Evolutionary conservation across 805 yeast species (phyloP), one percentile per base, ranked within the genome.

Genomic region (Hemisphaericaspora nanyangensis): DNA sequence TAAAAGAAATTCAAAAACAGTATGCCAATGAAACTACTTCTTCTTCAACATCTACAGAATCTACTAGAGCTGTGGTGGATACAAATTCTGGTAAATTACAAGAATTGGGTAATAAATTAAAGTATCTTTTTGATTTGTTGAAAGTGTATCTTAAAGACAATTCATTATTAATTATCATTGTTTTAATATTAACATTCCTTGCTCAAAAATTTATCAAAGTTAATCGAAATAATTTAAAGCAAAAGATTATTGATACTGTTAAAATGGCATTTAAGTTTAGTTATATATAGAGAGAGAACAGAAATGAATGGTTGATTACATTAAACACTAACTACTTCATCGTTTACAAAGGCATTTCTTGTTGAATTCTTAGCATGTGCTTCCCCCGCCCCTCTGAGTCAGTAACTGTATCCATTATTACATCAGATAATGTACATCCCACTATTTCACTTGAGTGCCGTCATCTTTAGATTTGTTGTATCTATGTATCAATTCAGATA

Each of bases 241-340:
- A 61, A n/a, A 47, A 54, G 38, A 29, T 68, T 17, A 50, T 46
- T 40, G 70, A 68, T 39, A 66, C 72, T 1, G 44, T 68, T 30
- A 48, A 50, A 42, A 68, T 68, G 74, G 74, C 74, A n/a, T 64
- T 68, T 47, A 63, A 66, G 48, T 58, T 68, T 37, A 63, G 65
- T 31, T 68, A 68, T 39, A 48, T 68, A 34, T 67, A 51, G 47
- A n/a, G 5, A 22, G 26, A 12, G 6, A 20, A 20, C 25, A 7
- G 25, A 20, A 20, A 10, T 20, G 25, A 10, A 10, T 20, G n/a
- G n/a, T n/a, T n/a, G n/a, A n/a, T n/a, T n/a, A n/a, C n/a, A n/a
- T n/a, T n/a, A n/a, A n/a, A n/a, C n/a, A n/a, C n/a, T n/a, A n/a
- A n/a, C n/a, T n/a, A n/a, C n/a, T n/a, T n/a, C n/a, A n/a, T n/a